These are phyloP conservation scores for Wilcoxina mikolae DNA, from an alignment of 495 filamentous ascomycete genomes.

Conservation along the genomic window DNA sequence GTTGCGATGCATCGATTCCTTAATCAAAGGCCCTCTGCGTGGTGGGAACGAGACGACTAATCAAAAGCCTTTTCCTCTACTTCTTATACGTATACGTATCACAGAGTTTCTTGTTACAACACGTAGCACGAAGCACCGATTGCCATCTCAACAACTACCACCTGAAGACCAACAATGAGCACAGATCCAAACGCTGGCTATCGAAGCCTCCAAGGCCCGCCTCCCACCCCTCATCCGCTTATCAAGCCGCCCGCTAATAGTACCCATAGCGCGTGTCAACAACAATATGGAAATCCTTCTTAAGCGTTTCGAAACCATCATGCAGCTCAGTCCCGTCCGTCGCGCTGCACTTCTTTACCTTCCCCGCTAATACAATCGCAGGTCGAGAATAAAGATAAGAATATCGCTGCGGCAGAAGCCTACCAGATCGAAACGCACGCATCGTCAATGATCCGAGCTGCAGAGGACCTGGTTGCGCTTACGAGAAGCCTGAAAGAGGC, in stretches of 20 bases:
- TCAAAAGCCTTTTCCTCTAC: no score
- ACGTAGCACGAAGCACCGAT: no score
- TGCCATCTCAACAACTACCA: not conserved
- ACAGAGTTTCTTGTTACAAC: no score
- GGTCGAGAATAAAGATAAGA: conserved; percentile 32
- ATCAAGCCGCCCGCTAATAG: conserved; percentile 10
- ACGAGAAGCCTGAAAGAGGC: conserved; percentile 53
- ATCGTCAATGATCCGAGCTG: conserved; percentile 47
- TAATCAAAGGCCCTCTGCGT: no score
- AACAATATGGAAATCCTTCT: conserved; percentile 42
- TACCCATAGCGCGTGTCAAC: conserved; percentile 38
- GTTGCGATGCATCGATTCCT: no score
- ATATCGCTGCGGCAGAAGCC: conserved; percentile 41
- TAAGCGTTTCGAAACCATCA: conserved; percentile 47
- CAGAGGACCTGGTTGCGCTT: conserved; percentile 49
- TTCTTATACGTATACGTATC: no score
- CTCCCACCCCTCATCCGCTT: not conserved
- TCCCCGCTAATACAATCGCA: conserved; percentile 15
- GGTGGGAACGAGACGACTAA: no score
- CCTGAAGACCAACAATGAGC: not conserved
- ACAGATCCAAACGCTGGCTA: conserved; percentile 7
- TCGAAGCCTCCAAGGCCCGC: not conserved
- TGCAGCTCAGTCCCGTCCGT: conserved; percentile 42
- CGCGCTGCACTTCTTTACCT: not conserved
- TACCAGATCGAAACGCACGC: conserved; percentile 52